Evolutionary conservation across 225 moss, liverwort and hornwort genomes (phyloP), one percentile per base, ranked within the genome.

Genomic region (Bryum argenteum): DNA sequence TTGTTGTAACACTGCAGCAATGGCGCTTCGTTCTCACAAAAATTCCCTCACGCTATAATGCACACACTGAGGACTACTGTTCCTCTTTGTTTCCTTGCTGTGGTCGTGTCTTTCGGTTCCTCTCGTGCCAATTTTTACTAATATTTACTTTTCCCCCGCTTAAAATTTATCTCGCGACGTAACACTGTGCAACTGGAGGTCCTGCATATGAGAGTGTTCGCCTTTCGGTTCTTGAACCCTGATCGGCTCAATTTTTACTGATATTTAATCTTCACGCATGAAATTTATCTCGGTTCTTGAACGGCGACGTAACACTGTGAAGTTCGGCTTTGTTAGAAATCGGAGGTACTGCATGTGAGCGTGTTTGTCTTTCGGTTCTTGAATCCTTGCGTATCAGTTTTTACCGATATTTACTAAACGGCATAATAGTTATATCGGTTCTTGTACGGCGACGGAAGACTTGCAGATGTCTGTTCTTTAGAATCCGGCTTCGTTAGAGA

Each of bases 11-110:
- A 24, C 33, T 64, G 63, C 17, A 53, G 62, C 65, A 0, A 33
- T 52, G 63, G 42, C 73, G 45, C 66, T 66, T 15, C 61, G 70
- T 65, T 69, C 74, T 63, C 51, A n/a, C 54, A 75, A 20, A 54
- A 40, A 63, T 63, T 47, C 57, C 47, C 47, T 42, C 39, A 17
- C 64, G 17, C 48, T 48, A 17, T 17, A 11, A 48, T 8, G 48
- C 48, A 44, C 14, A 14, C 44, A 17, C 48, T 15, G 45, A n/a
- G n/a, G n/a, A n/a, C 33, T 33, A 33, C 33, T 33, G 33, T 33
- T 33, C 33, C 4, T 26, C 26, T 48, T 48, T 15, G 16, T 8
- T 48, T 12, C 45, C 45, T 47, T 38, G 26, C 19, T 45, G 63
- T 51, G 20, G 53, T 28, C 54, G 16, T 69, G 53, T 54, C 48